Evolutionary conservation across 495 filamentous ascomycete genomes (phyloP).

Genomic region (Xanthoparmelia taractica): DNA sequence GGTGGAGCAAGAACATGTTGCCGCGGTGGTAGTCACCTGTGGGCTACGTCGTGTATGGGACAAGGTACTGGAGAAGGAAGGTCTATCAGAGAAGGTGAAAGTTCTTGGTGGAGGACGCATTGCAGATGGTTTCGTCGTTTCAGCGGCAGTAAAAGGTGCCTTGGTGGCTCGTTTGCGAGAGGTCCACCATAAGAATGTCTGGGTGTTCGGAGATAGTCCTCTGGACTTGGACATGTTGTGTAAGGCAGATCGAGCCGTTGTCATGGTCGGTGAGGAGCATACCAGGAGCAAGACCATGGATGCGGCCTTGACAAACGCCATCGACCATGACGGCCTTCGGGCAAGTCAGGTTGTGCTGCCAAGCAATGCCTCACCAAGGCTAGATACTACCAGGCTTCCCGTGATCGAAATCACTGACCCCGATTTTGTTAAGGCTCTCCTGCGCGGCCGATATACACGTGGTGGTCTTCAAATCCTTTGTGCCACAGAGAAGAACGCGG

Average conservation of each 20-base stretch:
- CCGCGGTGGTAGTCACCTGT: conserved; percentile 50
- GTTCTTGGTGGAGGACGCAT: conserved; percentile 52
- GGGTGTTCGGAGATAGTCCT: conserved; percentile 57
- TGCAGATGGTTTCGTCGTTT: conserved; percentile 46
- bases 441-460: conserved; percentile 23
- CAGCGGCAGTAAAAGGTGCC: conserved; percentile 42
- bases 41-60: conserved; percentile 53
- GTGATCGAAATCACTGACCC: conserved; percentile 32
- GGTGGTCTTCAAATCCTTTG: conserved; percentile 32
- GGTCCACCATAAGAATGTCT: conserved; percentile 37
- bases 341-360: conserved; percentile 46
- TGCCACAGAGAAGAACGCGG: conserved; percentile 38
- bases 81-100: conserved; percentile 38
- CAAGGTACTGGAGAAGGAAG: conserved; percentile 42
- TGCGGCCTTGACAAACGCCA: conserved; percentile 34
- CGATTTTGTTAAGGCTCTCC: conserved; percentile 35
- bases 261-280: conserved; percentile 48
- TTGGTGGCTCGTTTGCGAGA: conserved; percentile 40
- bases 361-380: conserved; percentile 33
- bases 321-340: conserved; percentile 37
- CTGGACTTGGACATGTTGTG: conserved; percentile 53
- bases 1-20: conserved; percentile 34
- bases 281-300: conserved; percentile 54
- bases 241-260: conserved; percentile 47
- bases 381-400: conserved; percentile 43